These are phyloP conservation scores for Spiromastix sp. DNA, from an alignment of 2,329 filamentous ascomycete genomes.

Conservation along the genomic window DNA sequence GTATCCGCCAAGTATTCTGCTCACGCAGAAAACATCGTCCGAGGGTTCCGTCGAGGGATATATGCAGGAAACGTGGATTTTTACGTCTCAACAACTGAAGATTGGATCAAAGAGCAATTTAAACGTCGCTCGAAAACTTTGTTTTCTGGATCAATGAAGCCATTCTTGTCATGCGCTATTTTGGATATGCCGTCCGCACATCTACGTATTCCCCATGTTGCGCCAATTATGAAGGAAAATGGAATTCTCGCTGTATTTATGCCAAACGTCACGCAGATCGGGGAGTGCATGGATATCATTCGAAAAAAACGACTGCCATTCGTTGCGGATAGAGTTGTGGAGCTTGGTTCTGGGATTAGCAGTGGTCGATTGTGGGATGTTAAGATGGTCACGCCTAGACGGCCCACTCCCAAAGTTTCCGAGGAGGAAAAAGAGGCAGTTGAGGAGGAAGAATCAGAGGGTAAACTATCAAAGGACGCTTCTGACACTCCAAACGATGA, in stretches of 20 bases:
- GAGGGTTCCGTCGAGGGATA: conserved; percentile 57
- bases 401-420: background rate
- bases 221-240: conserved; percentile 49
- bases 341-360: conserved; percentile 36
- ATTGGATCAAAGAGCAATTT: conserved; percentile 50
- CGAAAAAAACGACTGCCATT: conserved; percentile 46
- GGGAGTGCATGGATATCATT: conserved; percentile 48
- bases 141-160: conserved; percentile 23
- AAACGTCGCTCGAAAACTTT: conserved; percentile 21
- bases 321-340: conserved; percentile 34
- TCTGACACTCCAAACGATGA: conserved; percentile 4
- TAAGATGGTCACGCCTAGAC: conserved; percentile 20
- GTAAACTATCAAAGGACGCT: background rate
- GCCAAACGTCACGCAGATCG: conserved; percentile 70
- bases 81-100: conserved; percentile 55
- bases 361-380: conserved; percentile 40
- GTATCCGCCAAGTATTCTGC: conserved; percentile 50
- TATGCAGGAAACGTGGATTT: conserved; percentile 65
- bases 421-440: conserved; percentile 24
- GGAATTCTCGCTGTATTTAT: conserved; percentile 61
- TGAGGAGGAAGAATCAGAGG: conserved; percentile 12
- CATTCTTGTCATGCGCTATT: conserved; percentile 62
- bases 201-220: conserved; percentile 34
- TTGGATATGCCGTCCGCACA: conserved; percentile 62
- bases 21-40: conserved; percentile 54